Conservation (phyloP, 1,284 basidiomycete species). For the Fistulinella cinereoalba region DNA sequence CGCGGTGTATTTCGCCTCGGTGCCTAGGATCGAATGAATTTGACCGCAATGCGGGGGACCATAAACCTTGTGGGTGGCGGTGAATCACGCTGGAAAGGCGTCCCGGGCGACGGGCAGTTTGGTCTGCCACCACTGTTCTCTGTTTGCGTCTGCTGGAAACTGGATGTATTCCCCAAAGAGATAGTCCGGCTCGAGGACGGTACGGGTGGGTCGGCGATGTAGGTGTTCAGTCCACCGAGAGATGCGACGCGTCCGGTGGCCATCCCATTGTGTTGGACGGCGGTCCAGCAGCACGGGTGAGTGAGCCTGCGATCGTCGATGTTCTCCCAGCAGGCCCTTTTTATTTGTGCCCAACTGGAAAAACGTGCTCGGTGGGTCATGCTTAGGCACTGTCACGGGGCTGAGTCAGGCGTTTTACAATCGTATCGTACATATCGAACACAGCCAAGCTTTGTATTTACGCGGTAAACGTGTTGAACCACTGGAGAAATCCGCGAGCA, state of each 20-base stretch:
- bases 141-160: constrained; percentile 3
- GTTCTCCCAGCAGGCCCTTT: too few species aligned
- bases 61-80: constrained; percentile 19
- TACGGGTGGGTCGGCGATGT: constrained; percentile 43
- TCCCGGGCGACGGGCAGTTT: constrained; percentile 2
- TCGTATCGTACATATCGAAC: constrained; percentile 13
- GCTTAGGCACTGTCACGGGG: too few species aligned
- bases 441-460: constrained; percentile 7
- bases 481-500: constrained; percentile 45
- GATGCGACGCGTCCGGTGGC: constrained; percentile 41
- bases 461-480: constrained; percentile 47
- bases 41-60: constrained; percentile 1
- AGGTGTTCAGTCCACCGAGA: constrained; percentile 48
- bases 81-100: constrained; percentile 22
- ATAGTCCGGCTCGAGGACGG: constrained; percentile 28
- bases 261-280: constrained; percentile 47
- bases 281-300: constrained; percentile 44
- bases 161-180: constrained; percentile 14
- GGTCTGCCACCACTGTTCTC: constrained; percentile 3
- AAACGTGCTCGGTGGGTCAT: too few species aligned
- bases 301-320: constrained; percentile 41
- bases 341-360: too few species aligned
- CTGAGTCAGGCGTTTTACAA: background rate
- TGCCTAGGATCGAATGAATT: constrained; percentile 3
- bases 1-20: constrained; percentile 32